These are phyloP conservation scores for Vitis cinerea DNA, from an alignment of 164 flowering plant genomes.

Conservation along the genomic window DNA sequence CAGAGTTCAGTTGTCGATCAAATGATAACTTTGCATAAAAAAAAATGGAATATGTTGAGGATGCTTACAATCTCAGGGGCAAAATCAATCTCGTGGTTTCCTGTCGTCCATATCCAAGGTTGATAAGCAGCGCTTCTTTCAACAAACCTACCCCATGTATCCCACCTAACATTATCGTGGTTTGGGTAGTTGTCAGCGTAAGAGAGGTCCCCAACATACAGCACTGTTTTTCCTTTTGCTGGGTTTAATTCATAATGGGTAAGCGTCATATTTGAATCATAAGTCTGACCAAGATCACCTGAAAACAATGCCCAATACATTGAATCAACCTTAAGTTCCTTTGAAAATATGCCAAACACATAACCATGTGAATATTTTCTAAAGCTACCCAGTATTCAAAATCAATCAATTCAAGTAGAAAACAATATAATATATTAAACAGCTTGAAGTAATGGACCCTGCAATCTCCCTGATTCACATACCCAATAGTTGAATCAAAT, in stretches of 20 bases:
- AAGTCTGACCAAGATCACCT: constrained; percentile 76
- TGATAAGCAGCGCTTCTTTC: constrained; percentile 67
- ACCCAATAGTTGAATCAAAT: no score
- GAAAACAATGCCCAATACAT: constrained; percentile 8
- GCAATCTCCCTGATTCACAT: no score
- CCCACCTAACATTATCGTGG: constrained; percentile 63
- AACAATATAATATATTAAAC: no score
- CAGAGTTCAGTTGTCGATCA: no score
- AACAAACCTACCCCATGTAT: constrained; percentile 64
- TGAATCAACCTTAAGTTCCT: background rate
- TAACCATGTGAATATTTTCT: no score
- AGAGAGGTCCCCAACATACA: constrained; percentile 65
- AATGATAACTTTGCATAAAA: no score
- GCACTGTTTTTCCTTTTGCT: constrained; percentile 38
- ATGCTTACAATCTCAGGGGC: constrained; percentile 55
- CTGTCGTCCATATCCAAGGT: constrained; percentile 76
- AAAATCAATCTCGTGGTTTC: constrained; percentile 68
- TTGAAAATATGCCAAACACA: no score
- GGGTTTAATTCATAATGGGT: constrained; percentile 54
- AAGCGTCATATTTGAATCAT: constrained; percentile 52
- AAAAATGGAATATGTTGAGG: no score
- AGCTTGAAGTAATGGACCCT: no score
- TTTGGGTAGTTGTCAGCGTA: constrained; percentile 55
- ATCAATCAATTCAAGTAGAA: no score
- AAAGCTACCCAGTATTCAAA: no score